These are phyloP conservation scores for Fusarium albosuccineum DNA, from an alignment of 2,329 filamentous ascomycete species.

Conservation along the genomic window DNA sequence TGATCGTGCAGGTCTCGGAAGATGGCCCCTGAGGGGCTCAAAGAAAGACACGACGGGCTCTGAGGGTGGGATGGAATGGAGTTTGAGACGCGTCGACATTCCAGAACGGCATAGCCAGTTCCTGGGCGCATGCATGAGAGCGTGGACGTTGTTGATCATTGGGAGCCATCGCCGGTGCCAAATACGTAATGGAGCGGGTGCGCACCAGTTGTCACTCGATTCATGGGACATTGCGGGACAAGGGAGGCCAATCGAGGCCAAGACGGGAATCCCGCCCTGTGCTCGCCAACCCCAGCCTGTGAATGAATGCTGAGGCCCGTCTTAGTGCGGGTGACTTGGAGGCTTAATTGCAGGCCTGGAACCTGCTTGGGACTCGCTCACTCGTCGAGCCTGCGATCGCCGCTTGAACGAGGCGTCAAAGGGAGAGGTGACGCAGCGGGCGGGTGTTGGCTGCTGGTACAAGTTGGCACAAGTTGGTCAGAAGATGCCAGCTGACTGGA, in stretches of 20 bases:
- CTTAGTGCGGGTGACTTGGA: constrained; percentile 27
- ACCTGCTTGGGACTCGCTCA: not conserved
- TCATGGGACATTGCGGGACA: constrained; percentile 29
- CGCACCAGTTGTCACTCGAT: constrained; percentile 37
- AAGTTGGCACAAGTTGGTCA: constrained; percentile 37
- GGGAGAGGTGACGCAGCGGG: constrained; percentile 37
- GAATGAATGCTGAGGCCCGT: constrained; percentile 32
- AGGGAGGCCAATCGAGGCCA: constrained; percentile 32
- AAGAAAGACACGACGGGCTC: constrained; percentile 23
- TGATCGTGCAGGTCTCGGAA: constrained; percentile 35
- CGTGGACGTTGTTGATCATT: constrained; percentile 41
- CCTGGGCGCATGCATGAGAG: constrained; percentile 39
- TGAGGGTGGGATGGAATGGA: constrained; percentile 46
- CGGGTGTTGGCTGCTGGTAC: constrained; percentile 11
- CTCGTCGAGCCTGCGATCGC: constrained; percentile 1
- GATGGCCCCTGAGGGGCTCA: constrained; percentile 34
- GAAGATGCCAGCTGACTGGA: constrained; percentile 33
- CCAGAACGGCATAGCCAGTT: constrained; percentile 45
- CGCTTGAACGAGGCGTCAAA: constrained; percentile 29
- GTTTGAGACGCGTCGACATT: constrained; percentile 43
- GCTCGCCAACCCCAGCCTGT: constrained; percentile 12
- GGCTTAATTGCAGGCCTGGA: constrained; percentile 35
- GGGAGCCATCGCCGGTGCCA: constrained; percentile 29
- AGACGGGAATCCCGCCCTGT: constrained; percentile 29
- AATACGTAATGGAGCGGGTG: constrained; percentile 46